These are phyloP conservation scores for Adansonia madagascariensis DNA, from an alignment of 441 rosid genomes.

Conservation along the genomic window DNA sequence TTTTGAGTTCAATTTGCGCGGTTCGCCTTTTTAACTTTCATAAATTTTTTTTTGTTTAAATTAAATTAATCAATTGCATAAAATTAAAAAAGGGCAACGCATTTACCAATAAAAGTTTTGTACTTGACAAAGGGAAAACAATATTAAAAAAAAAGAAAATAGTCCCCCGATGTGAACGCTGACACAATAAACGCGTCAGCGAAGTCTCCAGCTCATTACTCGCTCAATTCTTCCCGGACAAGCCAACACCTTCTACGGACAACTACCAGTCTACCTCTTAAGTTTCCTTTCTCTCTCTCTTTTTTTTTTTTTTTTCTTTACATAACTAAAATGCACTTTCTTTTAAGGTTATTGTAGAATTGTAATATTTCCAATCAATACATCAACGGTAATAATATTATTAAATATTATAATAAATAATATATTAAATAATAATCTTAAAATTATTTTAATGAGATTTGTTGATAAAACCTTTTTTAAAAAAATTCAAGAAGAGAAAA, in stretches of 20 bases:
- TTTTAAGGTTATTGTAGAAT: no score
- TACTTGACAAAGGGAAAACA: background rate
- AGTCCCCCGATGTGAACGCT: slow-evolving; percentile 36
- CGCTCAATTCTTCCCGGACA: slow-evolving; percentile 43
- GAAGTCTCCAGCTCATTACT: background rate
- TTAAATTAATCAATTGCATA: background rate
- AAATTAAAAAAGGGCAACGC: background rate
- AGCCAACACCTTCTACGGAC: background rate
- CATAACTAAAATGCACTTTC: no score
- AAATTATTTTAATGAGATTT: no score
- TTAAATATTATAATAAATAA: no score
- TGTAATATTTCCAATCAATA: no score
- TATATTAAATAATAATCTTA: no score
- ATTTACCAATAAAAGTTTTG: background rate
- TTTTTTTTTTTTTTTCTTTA: no score
- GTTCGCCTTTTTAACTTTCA: background rate
- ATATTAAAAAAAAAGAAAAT: background rate
- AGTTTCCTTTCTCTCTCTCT: no score
- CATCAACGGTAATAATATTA: no score
- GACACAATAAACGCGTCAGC: slow-evolving; percentile 50
- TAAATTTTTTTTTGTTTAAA: background rate
- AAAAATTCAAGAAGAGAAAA: no score
- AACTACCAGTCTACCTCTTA: no score
- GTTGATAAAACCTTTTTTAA: no score
- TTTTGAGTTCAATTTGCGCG: background rate